Conservation (phyloP, 148 eudicot genomes). For the Talinum fruticosum region DNA sequence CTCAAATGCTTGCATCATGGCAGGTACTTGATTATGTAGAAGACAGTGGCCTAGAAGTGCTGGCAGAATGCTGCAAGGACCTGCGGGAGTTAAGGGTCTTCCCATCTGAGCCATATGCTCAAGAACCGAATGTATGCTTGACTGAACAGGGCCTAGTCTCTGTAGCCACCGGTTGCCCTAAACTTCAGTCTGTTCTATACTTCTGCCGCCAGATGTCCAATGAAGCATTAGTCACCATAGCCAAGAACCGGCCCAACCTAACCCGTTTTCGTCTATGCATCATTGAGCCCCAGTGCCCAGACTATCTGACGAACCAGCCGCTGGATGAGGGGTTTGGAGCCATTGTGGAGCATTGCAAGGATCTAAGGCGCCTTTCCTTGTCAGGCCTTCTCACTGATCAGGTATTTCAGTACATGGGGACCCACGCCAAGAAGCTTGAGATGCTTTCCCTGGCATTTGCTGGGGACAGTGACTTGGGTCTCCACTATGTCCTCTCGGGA, state of each 20-base stretch:
- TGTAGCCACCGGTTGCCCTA: slow-evolving; percentile 81
- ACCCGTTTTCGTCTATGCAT: slow-evolving; percentile 78
- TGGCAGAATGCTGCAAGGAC: slow-evolving; percentile 77
- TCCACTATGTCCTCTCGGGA: slow-evolving; percentile 73
- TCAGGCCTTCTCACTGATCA: slow-evolving; percentile 86
- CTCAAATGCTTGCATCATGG: background rate
- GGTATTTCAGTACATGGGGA: slow-evolving; percentile 73
- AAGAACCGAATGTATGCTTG: slow-evolving; percentile 67
- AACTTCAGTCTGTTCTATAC: slow-evolving; percentile 77
- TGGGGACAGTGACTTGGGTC: slow-evolving; percentile 79
- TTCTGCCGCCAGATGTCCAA: slow-evolving; percentile 94
- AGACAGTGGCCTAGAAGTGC: slow-evolving; percentile 71
- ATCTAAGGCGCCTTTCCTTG: slow-evolving; percentile 67
- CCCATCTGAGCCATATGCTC: slow-evolving; percentile 78
- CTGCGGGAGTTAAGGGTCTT: slow-evolving; percentile 76
- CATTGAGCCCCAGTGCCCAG: slow-evolving; percentile 72
- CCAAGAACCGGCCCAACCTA: slow-evolving; percentile 67
- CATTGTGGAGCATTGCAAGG: slow-evolving; percentile 72
- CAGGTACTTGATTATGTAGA: slow-evolving; percentile 92
- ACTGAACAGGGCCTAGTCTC: slow-evolving; percentile 88
- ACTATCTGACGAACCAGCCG: slow-evolving; percentile 70
- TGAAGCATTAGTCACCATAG: slow-evolving; percentile 62
- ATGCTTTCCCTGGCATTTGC: slow-evolving; percentile 92
- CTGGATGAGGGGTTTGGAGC: slow-evolving; percentile 88
- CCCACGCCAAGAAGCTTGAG: slow-evolving; percentile 75